phyloP scores from a whole-genome alignment of 805 yeast species.

The Hanseniaspora taiwanica region DNA sequence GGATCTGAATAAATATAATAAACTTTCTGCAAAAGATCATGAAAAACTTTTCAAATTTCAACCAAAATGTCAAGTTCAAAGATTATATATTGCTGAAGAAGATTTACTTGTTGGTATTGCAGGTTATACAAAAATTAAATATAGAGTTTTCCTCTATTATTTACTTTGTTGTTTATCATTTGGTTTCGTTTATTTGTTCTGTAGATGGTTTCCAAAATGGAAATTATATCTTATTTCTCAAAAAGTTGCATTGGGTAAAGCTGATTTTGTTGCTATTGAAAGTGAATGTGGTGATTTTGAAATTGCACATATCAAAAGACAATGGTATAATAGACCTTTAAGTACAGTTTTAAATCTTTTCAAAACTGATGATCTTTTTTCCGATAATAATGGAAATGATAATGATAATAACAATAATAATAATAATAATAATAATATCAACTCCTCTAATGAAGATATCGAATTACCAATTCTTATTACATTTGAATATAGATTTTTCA shows the following conservation, averaged over 20 bases:
- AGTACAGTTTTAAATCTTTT: conserved; percentile 43
- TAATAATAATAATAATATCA: conserved; percentile 13
- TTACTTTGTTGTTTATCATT: conserved; percentile 41
- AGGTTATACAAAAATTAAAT: conserved; percentile 51
- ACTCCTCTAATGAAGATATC: conserved; percentile 19
- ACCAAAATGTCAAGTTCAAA: conserved; percentile 40
- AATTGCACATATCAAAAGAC: conserved; percentile 40
- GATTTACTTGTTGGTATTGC: conserved; percentile 92
- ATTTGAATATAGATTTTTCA: conserved; percentile 74
- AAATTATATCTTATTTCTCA: conserved; percentile 56
- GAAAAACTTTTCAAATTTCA: conserved; percentile 14
- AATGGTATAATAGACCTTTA: conserved; percentile 56
- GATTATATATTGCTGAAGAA: conserved; percentile 89
- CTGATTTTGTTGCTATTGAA: conserved; percentile 90
- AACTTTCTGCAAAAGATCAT: conserved; percentile 9
- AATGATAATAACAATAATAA: conserved; percentile 8
- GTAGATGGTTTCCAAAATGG: conserved; percentile 80
- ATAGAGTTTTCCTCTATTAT: conserved; percentile 37
- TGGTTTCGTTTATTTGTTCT: conserved; percentile 60
- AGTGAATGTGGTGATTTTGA: conserved; percentile 83
- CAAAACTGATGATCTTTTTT: conserved; percentile 15
- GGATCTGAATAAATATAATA: background rate
- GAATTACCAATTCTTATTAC: conserved; percentile 53
- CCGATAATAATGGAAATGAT: conserved; percentile 16
- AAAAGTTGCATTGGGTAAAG: conserved; percentile 55